A percentile compares a stretch with the other conserved stretches of the same genome.
Conservation (phyloP, 2,329 filamentous ascomycete genomes). For the Sporothrix inflata region DNA sequence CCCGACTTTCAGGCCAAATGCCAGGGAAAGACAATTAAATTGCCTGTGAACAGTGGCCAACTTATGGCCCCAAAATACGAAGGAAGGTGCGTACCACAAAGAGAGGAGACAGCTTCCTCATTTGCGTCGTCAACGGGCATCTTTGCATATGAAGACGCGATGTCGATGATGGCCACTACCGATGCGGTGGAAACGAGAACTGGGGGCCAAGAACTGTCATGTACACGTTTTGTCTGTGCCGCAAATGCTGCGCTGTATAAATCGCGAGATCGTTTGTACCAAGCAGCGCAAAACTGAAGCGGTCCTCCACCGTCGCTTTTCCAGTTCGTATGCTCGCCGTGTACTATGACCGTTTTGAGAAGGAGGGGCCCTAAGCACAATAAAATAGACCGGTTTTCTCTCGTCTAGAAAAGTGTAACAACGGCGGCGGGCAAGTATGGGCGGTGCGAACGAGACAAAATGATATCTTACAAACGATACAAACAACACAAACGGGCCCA, state of each 20-base stretch:
- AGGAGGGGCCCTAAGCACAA: background rate
- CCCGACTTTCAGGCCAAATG: background rate
- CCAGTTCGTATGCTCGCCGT: background rate
- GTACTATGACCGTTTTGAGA: slow-evolving; percentile 15
- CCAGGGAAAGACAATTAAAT: background rate
- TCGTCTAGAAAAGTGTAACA: slow-evolving; percentile 7
- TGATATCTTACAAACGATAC: slow-evolving; percentile 7
- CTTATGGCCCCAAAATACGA: too few relatives aligned
- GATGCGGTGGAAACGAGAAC: background rate
- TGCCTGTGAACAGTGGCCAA: too few relatives aligned
- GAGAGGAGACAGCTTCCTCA: background rate
- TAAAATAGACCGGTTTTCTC: background rate
- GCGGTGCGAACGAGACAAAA: background rate
- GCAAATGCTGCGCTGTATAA: background rate
- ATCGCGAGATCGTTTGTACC: background rate
- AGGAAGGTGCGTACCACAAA: background rate
- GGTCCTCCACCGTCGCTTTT: too few relatives aligned
- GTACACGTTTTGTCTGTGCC: background rate
- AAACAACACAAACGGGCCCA: slow-evolving; percentile 21
- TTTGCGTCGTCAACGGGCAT: too few relatives aligned
- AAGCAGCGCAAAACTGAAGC: background rate
- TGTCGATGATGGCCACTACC: background rate
- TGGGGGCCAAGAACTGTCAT: background rate
- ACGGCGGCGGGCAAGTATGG: background rate
- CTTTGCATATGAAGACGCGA: too few relatives aligned